Evolutionary conservation across 106 monocot genomes (phyloP).

Genomic region (Iris macrosiphon): DNA sequence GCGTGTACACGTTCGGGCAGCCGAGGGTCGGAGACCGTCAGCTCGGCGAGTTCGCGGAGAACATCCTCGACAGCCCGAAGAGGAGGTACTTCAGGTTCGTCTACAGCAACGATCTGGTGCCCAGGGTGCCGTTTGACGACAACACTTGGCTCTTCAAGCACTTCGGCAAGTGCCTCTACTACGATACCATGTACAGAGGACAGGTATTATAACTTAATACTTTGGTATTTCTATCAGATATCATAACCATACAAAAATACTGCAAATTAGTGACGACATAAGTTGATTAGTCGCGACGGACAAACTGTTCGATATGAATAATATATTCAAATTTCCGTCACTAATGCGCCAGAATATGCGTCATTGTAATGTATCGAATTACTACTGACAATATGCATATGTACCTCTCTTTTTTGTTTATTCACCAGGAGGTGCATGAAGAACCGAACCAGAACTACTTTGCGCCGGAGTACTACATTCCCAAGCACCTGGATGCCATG

Average conservation of each 20-base stretch:
- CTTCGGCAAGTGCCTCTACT: conserved; percentile 69
- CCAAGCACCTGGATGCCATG: conserved; percentile 44
- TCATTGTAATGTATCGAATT: no score
- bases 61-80: neutral
- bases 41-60: conserved; percentile 36
- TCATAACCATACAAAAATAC: neutral
- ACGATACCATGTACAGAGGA: conserved; percentile 57
- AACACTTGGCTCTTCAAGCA: conserved; percentile 62
- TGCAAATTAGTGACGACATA: neutral
- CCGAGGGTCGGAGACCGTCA: conserved; percentile 66
- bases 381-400: neutral
- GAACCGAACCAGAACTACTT: conserved; percentile 91
- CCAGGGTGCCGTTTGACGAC: conserved; percentile 75
- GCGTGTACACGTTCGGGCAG: conserved; percentile 82
- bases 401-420: neutral
- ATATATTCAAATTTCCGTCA: neutral
- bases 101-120: conserved; percentile 78
- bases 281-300: neutral
- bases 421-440: conserved; percentile 34
- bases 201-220: conserved; percentile 20
- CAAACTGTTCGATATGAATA: neutral
- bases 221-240: neutral
- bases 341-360: neutral
- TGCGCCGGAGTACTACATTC: conserved; percentile 21
- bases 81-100: conserved; percentile 60